Conservation (phyloP, 2,329 filamentous ascomycete species). For the Elsinoe ampelina region DNA sequence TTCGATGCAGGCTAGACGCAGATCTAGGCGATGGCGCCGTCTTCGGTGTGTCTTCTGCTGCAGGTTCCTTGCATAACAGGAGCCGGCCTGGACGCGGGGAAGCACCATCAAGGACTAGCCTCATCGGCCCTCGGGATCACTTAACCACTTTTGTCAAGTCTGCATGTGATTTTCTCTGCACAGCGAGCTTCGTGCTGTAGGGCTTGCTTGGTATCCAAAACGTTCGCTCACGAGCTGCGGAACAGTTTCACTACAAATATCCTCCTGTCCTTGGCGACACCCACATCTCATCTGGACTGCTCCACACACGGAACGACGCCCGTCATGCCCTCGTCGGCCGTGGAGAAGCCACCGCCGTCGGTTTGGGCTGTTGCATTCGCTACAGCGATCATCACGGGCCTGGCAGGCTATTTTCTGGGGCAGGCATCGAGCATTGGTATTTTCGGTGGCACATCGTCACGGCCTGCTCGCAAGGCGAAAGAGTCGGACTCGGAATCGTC, state of each 20-base stretch:
- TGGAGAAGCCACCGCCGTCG: slow-evolving; percentile 40
- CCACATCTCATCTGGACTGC: background rate
- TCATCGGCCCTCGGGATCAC: background rate
- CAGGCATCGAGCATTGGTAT: slow-evolving; percentile 61
- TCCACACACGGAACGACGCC: background rate
- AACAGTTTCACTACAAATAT: slow-evolving; percentile 6
- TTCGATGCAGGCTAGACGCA: slow-evolving; percentile 2
- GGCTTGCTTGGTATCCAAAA: background rate
- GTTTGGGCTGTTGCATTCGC: slow-evolving; percentile 56
- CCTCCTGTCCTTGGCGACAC: slow-evolving; percentile 12
- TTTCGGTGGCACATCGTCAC: slow-evolving; percentile 47
- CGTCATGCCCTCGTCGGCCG: slow-evolving; percentile 1
- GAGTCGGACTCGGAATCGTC: slow-evolving; percentile 17
- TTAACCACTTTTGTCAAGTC: background rate
- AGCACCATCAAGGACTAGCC: background rate
- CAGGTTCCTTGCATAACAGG: slow-evolving; percentile 8
- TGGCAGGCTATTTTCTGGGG: slow-evolving; percentile 66
- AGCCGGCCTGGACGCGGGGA: slow-evolving; percentile 6
- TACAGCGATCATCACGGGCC: slow-evolving; percentile 62
- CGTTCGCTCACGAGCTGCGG: slow-evolving; percentile 5
- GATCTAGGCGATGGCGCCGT: background rate
- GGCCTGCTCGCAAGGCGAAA: slow-evolving; percentile 29
- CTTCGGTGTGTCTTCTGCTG: background rate
- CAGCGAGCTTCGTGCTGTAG: background rate
- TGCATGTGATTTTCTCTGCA: slow-evolving; percentile 1